A percentile compares a stretch with the other conserved stretches of the same genome.
phyloP scores from a whole-genome alignment of 1,284 basidiomycete species.

The Naganishia sp. region DNA sequence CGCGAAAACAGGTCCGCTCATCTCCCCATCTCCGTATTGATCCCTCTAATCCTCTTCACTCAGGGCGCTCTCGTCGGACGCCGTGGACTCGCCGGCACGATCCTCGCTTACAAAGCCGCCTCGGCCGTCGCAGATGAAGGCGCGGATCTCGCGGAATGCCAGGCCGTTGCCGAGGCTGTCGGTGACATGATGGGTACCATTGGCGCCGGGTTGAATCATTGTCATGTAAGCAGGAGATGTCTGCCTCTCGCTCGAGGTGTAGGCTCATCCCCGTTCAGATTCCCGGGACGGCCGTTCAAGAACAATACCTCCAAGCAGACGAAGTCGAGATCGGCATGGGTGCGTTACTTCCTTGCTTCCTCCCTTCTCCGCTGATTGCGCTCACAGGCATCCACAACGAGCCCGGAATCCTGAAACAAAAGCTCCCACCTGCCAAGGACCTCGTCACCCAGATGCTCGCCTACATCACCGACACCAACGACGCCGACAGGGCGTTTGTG shows the following conservation, averaged over 20 bases:
- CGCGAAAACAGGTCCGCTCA: constrained; percentile 53
- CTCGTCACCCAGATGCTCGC: constrained; percentile 72
- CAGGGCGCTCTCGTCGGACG: constrained; percentile 52
- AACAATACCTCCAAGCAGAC: constrained; percentile 40
- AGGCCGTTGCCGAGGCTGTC: constrained; percentile 68
- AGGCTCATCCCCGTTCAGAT: constrained; percentile 57
- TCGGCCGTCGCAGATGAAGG: constrained; percentile 77
- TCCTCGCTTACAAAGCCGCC: constrained; percentile 88
- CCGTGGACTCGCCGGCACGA: constrained; percentile 81
- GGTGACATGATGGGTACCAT: constrained; percentile 70
- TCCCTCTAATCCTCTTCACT: too few species aligned
- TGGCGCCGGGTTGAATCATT: constrained; percentile 88
- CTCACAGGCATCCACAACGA: constrained; percentile 88
- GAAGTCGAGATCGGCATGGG: constrained; percentile 81
- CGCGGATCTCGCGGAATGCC: constrained; percentile 71
- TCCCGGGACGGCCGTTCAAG: constrained; percentile 68
- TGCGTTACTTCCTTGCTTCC: constrained; percentile 1
- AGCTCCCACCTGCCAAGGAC: constrained; percentile 63
- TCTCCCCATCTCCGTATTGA: too few species aligned
- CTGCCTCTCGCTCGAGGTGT: not conserved
- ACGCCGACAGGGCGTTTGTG: constrained; percentile 81
- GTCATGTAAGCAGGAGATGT: constrained; percentile 62
- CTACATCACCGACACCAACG: constrained; percentile 70
- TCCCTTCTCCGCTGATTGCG: not conserved
- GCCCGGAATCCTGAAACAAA: constrained; percentile 71